Percentiles rank a stretch among this genome's conserved stretches.
Conservation (phyloP, 192 early-diverging fungal genomes). For the Lobosporangium transversale region DNA sequence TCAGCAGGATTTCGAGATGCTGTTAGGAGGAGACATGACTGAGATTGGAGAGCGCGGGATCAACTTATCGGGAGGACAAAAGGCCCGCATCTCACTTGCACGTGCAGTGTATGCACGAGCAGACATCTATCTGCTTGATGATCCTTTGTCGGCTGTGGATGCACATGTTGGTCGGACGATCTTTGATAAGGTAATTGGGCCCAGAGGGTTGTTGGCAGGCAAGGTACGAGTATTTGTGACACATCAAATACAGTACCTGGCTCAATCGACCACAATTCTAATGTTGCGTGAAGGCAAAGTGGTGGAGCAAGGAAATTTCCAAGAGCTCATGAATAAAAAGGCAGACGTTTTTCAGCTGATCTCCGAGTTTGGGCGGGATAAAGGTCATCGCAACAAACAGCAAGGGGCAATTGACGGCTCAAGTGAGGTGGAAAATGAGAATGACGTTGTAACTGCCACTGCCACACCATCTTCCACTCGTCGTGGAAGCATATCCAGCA, state of each 20-base stretch:
- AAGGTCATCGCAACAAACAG: background rate
- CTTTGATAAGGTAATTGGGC: slow-evolving; percentile 90
- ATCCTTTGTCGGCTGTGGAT: slow-evolving; percentile 69
- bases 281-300: slow-evolving; percentile 80
- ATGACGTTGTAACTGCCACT: slow-evolving; percentile 20
- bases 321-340: slow-evolving; percentile 69
- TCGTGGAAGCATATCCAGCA: slow-evolving; percentile 31
- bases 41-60: slow-evolving; percentile 94
- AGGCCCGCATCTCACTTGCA: slow-evolving; percentile 72
- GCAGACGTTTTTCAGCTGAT: slow-evolving; percentile 73
- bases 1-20: slow-evolving; percentile 82
- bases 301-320: slow-evolving; percentile 72
- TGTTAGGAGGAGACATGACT: slow-evolving; percentile 89
- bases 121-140: slow-evolving; percentile 67
- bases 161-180: slow-evolving; percentile 71
- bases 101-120: slow-evolving; percentile 91
- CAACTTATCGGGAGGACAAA: slow-evolving; percentile 93
- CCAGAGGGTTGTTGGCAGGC: slow-evolving; percentile 78
- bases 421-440: background rate
- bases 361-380: slow-evolving; percentile 74
- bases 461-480: slow-evolving; percentile 33
- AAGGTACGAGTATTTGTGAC: slow-evolving; percentile 89
- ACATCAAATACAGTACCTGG: slow-evolving; percentile 81
- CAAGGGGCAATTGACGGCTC: background rate
- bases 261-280: slow-evolving; percentile 71